These are phyloP conservation scores for Pseudopyricularia javanii DNA, from an alignment of 2,329 filamentous ascomycete genomes.

Conservation along the genomic window DNA sequence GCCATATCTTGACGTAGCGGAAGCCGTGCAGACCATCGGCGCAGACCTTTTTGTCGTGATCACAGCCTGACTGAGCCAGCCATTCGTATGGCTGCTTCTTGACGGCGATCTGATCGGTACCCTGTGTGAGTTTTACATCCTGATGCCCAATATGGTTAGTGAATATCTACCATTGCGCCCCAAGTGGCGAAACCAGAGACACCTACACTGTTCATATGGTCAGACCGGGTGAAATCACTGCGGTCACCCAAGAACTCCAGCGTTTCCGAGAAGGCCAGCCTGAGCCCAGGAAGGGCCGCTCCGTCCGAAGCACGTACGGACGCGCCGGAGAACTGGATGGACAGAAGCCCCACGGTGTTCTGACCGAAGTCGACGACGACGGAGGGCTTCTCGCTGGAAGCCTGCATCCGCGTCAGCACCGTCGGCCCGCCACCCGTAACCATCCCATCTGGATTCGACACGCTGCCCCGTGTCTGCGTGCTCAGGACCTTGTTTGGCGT, in stretches of 20 bases:
- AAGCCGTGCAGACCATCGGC: slow-evolving; percentile 40
- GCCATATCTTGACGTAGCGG: slow-evolving; percentile 34
- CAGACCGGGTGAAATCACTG: slow-evolving; percentile 35
- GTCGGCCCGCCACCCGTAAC: slow-evolving; percentile 15
- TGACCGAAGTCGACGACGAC: slow-evolving; percentile 37
- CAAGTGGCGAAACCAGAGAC: not conserved
- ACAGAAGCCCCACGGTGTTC: slow-evolving; percentile 30
- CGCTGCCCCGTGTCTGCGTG: slow-evolving; percentile 19
- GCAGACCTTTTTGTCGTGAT: slow-evolving; percentile 29
- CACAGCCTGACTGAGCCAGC: slow-evolving; percentile 30
- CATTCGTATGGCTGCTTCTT: slow-evolving; percentile 26
- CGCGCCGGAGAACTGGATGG: slow-evolving; percentile 27
- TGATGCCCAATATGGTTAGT: not conserved
- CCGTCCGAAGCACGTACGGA: slow-evolving; percentile 8
- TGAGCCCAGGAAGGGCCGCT: slow-evolving; percentile 23
- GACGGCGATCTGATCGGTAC: slow-evolving; percentile 38
- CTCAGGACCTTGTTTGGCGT: not conserved
- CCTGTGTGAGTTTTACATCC: slow-evolving; percentile 23
- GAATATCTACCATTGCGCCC: not conserved
- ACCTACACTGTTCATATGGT: slow-evolving; percentile 22
- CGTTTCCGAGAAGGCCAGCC: slow-evolving; percentile 35
- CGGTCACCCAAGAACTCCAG: slow-evolving; percentile 27
- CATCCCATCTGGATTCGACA: slow-evolving; percentile 24
- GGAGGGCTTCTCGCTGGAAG: slow-evolving; percentile 15
- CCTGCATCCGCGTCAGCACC: slow-evolving; percentile 15